Conservation (phyloP, 2,329 filamentous ascomycete species). For the Camptophora hylomeconis region DNA sequence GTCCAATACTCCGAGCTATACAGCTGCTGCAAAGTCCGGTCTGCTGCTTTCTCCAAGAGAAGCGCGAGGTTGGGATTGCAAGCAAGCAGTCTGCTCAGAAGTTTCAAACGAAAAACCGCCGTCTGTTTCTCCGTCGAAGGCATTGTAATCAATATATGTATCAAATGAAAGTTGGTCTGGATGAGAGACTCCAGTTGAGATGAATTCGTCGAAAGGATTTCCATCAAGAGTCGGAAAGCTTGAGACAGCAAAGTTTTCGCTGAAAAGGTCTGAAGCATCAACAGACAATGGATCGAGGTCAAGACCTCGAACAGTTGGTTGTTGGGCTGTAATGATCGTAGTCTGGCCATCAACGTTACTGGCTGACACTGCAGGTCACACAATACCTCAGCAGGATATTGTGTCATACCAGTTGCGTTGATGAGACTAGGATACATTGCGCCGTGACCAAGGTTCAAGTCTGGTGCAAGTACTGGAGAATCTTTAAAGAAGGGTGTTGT, state of each 20-base stretch:
- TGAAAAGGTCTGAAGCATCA: conserved; percentile 48
- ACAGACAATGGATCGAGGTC: conserved; percentile 54
- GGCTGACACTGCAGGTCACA: conserved; percentile 99
- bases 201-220: conserved; percentile 61
- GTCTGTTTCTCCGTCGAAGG: conserved; percentile 32
- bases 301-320: conserved; percentile 40
- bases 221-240: conserved; percentile 66
- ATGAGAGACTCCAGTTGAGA: conserved; percentile 32
- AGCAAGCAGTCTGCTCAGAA: conserved; percentile 37
- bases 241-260: conserved; percentile 50
- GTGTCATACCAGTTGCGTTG: conserved; percentile 69
- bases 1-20: conserved; percentile 29
- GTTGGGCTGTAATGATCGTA: conserved; percentile 26
- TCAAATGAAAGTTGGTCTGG: conserved; percentile 34
- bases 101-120: conserved; percentile 35
- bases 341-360: conserved; percentile 45
- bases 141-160: conserved; percentile 43
- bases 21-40: conserved; percentile 39
- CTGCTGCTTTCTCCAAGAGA: conserved; percentile 40
- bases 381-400: conserved; percentile 99
- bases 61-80: conserved; percentile 42
- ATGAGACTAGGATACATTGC: conserved; percentile 10
- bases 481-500: conserved; percentile 9
- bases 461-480: conserved; percentile 14
- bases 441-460: conserved; percentile 13